A percentile compares a stretch with the other conserved stretches of the same genome.
These are phyloP conservation scores for Sordariomycetes sp. DNA, from an alignment of 2,329 filamentous ascomycete species.

Conservation along the genomic window DNA sequence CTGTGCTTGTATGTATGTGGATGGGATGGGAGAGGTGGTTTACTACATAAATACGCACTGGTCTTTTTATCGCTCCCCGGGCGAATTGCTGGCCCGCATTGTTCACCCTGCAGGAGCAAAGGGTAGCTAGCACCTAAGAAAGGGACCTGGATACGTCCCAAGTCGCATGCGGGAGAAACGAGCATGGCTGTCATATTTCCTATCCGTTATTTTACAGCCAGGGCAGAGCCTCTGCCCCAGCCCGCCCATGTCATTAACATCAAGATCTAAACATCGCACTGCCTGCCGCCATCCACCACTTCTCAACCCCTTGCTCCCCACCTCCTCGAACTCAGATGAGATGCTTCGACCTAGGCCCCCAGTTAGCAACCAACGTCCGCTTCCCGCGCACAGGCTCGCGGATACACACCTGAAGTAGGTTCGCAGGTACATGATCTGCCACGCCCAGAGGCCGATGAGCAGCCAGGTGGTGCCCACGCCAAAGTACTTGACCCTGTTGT, in stretches of 20 bases:
- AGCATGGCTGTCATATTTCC: not conserved
- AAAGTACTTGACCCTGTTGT: conserved; percentile 98
- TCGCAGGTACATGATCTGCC: conserved; percentile 96
- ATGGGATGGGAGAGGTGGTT: too few relatives aligned
- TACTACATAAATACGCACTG: too few relatives aligned
- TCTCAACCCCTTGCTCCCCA: not conserved
- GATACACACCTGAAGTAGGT: conserved; percentile 74
- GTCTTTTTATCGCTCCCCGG: too few relatives aligned
- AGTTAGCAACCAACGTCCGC: conserved; percentile 5
- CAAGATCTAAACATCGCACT: not conserved
- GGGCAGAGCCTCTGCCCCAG: not conserved
- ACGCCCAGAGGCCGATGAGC: conserved; percentile 77
- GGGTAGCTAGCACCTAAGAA: not conserved
- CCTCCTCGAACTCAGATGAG: conserved; percentile 39
- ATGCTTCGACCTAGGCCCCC: conserved; percentile 48
- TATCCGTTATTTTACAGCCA: not conserved
- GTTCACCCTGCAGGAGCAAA: not conserved
- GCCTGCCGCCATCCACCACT: not conserved
- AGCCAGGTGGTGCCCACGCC: conserved; percentile 88
- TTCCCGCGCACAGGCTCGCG: not conserved
- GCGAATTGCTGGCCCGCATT: too few relatives aligned
- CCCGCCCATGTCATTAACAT: not conserved
- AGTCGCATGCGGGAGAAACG: not conserved
- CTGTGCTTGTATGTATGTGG: too few relatives aligned
- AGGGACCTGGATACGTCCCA: not conserved